Evolutionary conservation across 768 basidiomycete genomes (phyloP).

Genomic region (Ramaria rubella): DNA sequence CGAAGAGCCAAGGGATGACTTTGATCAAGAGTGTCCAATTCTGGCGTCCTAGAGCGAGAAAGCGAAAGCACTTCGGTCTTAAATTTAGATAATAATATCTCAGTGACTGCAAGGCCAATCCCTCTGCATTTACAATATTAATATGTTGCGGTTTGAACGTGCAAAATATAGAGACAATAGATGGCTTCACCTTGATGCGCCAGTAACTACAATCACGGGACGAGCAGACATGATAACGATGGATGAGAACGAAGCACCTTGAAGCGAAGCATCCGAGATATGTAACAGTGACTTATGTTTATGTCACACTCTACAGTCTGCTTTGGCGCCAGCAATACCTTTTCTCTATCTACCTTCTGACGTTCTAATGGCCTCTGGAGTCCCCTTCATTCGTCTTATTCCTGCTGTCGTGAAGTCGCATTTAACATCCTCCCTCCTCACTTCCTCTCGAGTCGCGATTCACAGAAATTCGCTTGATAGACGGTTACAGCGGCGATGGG

Average conservation of each 20-base stretch:
- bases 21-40: constrained; percentile 45
- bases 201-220: constrained; percentile 72
- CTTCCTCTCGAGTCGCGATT: not conserved
- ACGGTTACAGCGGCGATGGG: constrained; percentile 17
- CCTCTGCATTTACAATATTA: constrained; percentile 32
- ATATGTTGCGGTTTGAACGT: not conserved
- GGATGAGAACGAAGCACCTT: no score
- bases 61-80: constrained; percentile 67
- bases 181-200: constrained; percentile 63
- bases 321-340: constrained; percentile 6
- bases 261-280: no score
- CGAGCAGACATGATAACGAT: constrained; percentile 15
- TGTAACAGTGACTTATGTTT: no score
- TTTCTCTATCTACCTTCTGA: constrained; percentile 22
- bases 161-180: not conserved
- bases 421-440: constrained; percentile 31
- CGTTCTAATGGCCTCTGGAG: constrained; percentile 52
- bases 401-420: constrained; percentile 41
- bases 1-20: constrained; percentile 38
- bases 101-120: constrained; percentile 75
- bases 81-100: constrained; percentile 55
- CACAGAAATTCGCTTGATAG: not conserved
- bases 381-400: constrained; percentile 57
- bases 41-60: constrained; percentile 63
- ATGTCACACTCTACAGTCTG: no score